Conservation (phyloP, 768 basidiomycete species). For the Leccinellum albellum region DNA sequence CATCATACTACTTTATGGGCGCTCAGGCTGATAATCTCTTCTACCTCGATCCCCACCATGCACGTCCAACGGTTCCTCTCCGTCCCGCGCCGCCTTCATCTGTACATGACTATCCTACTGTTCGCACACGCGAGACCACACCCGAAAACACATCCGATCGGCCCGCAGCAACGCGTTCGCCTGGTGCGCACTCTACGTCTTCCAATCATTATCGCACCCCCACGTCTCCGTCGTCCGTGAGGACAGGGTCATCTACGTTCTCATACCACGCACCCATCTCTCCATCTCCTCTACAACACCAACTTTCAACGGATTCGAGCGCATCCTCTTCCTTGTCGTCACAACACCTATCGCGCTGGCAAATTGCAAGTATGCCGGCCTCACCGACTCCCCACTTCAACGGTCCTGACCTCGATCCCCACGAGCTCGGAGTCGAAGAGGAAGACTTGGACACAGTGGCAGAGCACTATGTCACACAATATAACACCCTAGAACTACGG, state of each 20-base stretch:
- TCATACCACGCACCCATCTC: slow-evolving; percentile 59
- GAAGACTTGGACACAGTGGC: slow-evolving; percentile 44
- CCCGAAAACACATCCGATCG: slow-evolving; percentile 30
- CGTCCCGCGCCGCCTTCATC: slow-evolving; percentile 42
- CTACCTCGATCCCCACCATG: slow-evolving; percentile 78
- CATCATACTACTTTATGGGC: slow-evolving; percentile 97
- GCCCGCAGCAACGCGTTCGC: slow-evolving; percentile 26
- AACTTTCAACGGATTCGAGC: slow-evolving; percentile 46
- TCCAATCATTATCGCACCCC: slow-evolving; percentile 36
- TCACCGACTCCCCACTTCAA: slow-evolving; percentile 21
- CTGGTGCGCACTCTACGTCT: slow-evolving; percentile 15
- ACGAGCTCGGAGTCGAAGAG: slow-evolving; percentile 33
- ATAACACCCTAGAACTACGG: slow-evolving; percentile 65
- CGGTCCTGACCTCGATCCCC: slow-evolving; percentile 34
- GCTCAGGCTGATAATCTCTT: slow-evolving; percentile 85
- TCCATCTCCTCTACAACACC: slow-evolving; percentile 64
- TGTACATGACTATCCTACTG: slow-evolving; percentile 19
- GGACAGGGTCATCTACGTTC: slow-evolving; percentile 45
- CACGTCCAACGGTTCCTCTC: slow-evolving; percentile 72
- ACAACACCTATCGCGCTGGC: slow-evolving; percentile 29
- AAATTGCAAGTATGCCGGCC: slow-evolving; percentile 20
- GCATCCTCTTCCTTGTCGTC: slow-evolving; percentile 31
- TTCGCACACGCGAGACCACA: slow-evolving; percentile 28
- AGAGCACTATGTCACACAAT: slow-evolving; percentile 69
- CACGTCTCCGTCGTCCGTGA: slow-evolving; percentile 49